phyloP scores from a whole-genome alignment of 2,329 filamentous ascomycete genomes.

The Talaromyces sp. region DNA sequence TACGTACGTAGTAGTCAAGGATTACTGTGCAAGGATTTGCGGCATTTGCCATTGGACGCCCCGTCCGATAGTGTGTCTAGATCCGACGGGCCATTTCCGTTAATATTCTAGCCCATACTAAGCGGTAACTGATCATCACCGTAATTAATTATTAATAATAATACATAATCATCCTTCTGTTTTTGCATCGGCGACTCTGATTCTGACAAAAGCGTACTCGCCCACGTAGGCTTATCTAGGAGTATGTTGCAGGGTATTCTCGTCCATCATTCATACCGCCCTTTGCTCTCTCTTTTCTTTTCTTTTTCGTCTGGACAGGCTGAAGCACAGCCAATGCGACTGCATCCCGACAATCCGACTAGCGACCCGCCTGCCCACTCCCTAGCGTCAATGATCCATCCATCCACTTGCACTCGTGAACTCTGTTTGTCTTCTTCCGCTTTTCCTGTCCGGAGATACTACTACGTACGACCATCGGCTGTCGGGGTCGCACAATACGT shows the following conservation, averaged over 20 bases:
- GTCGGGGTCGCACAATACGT: neutral
- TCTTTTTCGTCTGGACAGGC: neutral
- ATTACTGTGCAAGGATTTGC: neutral
- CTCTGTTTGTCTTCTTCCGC: neutral
- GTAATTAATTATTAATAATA: too few relatives aligned
- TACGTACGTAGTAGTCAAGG: too few relatives aligned
- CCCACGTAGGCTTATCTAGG: neutral
- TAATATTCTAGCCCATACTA: too few relatives aligned
- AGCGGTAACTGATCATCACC: too few relatives aligned
- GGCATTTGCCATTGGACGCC: slow-evolving; percentile 7
- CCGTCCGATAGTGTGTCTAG: neutral
- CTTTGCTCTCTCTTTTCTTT: neutral
- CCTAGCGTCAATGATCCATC: neutral
- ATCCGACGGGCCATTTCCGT: neutral
- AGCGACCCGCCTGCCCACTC: slow-evolving; percentile 3
- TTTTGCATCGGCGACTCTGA: neutral
- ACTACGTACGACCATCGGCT: neutral
- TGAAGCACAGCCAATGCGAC: neutral
- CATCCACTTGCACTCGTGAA: neutral
- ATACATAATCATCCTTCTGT: too few relatives aligned
- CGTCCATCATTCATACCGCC: neutral
- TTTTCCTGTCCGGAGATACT: neutral
- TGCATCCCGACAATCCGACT: slow-evolving; percentile 12
- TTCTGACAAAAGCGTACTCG: neutral
- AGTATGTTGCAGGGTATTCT: neutral